phyloP scores from a whole-genome alignment of 176 grass and related monocot species.

The Chloris gayana region DNA sequence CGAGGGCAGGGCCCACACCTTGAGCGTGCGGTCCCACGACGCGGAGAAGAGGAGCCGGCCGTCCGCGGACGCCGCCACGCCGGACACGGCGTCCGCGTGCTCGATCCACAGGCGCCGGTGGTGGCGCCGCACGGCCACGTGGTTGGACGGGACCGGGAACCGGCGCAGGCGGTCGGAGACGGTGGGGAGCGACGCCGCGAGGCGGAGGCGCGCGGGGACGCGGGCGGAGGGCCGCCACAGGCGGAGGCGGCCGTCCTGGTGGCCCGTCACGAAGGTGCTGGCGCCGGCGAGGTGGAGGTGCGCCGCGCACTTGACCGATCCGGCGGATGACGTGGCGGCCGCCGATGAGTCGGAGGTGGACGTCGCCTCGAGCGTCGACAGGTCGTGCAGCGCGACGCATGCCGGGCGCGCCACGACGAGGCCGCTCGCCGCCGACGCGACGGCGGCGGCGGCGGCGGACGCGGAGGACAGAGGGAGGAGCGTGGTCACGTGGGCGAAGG shows the following conservation, averaged over 20 bases:
- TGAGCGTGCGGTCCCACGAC: conserved; percentile 94
- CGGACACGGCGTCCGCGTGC: conserved; percentile 73
- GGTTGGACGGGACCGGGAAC: conserved; percentile 80
- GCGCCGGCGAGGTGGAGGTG: conserved; percentile 31
- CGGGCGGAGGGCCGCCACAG: conserved; percentile 58
- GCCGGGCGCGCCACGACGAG: conserved; percentile 45
- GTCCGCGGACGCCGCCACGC: conserved; percentile 45
- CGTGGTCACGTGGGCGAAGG: conserved; percentile 49
- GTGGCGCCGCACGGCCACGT: conserved; percentile 70
- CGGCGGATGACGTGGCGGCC: conserved; percentile 23
- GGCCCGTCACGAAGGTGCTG: conserved; percentile 51
- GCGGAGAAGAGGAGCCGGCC: conserved; percentile 75
- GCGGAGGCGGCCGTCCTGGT: conserved; percentile 78
- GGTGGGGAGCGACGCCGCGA: conserved; percentile 70
- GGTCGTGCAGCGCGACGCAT: conserved; percentile 39
- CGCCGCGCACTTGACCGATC: conserved; percentile 67
- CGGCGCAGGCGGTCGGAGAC: conserved; percentile 68
- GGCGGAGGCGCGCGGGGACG: conserved; percentile 39
- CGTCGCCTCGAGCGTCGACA: conserved; percentile 43
- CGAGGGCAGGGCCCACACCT: conserved; percentile 74
- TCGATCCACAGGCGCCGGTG: conserved; percentile 79
- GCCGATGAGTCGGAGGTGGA: conserved; percentile 35
- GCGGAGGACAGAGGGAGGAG: conserved; percentile 20
- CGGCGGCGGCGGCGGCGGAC: conserved; percentile 19
- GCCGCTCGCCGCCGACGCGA: conserved; percentile 7